Evolutionary conservation across 768 basidiomycete genomes (phyloP), one percentile per base, ranked within the genome.

Genomic region (Coprinellus micaceus): DNA sequence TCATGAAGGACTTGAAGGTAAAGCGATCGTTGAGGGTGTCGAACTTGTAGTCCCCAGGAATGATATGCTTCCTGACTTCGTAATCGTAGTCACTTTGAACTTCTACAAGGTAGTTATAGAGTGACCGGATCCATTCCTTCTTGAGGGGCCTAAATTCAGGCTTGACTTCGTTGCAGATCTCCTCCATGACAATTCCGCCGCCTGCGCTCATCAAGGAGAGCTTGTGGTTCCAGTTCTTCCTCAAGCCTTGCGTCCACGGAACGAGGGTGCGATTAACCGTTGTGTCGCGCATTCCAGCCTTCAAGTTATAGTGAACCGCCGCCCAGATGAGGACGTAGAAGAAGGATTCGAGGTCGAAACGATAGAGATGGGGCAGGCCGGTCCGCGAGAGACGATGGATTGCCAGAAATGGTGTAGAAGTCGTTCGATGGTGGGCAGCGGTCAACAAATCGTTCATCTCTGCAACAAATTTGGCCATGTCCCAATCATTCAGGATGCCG

Each of bases 361-460:
- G 61, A 43, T 61, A 68, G 6, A 36, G 24, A 41, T 60, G 62
- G 9, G 36, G 44, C 19, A 15, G 17, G 24, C 25, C n/a, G 6
- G 21, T 36, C 10, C 12, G 21, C 11, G 21, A 33, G 19, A 70
- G 61, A 6, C 69, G 61, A 24, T 68, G 67, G 7, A 58, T n/a
- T 2, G 69, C 66, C 65, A 69, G 65, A 64, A 69, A 73, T 2
- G 69, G 66, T 10, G 60, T 25, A 0, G 69, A 69, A n/a, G 67
- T 69, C 0, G 63, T 70, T 15, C 64, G 61, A 37, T 65, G 56
- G 2, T 41, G 25, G 7, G 40, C 40, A 19, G 15, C 19, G n/a
- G 40, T 17, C 5, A 43, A 7, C 40, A 4, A 4, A 17, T 43
- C 40, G 13, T 15, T 17, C 7, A 10, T 19, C n/a, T 15, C 40